Conservation (phyloP, 2,329 filamentous ascomycete genomes). For the Ceratocystis ficicola region DNA sequence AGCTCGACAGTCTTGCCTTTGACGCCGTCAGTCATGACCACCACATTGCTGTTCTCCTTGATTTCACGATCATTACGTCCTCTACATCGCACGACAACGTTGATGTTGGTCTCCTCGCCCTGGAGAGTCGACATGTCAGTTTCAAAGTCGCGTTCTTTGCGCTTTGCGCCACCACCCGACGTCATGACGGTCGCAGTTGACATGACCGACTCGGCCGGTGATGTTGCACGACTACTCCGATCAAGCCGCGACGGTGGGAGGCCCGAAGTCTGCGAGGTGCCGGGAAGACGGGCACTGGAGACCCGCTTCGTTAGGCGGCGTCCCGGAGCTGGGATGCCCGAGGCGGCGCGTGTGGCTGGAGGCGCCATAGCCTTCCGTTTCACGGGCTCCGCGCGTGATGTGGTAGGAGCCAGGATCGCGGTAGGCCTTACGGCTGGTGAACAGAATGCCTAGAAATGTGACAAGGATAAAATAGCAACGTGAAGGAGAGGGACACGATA, state of each 20-base stretch:
- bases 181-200: constrained; percentile 38
- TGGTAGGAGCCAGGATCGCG: constrained; percentile 19
- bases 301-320: constrained; percentile 20
- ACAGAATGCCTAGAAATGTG: not conserved
- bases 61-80: constrained; percentile 89
- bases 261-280: not conserved
- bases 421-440: constrained; percentile 14
- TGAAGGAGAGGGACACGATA: not conserved
- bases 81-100: constrained; percentile 88
- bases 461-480: not conserved
- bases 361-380: constrained; percentile 20
- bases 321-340: constrained; percentile 16
- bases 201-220: constrained; percentile 56
- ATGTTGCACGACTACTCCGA: constrained; percentile 37
- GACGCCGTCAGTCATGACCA: constrained; percentile 76
- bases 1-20: constrained; percentile 75
- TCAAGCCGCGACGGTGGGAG: not conserved
- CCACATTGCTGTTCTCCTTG: constrained; percentile 85
- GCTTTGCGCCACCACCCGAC: constrained; percentile 50
- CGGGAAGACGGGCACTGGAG: constrained; percentile 16
- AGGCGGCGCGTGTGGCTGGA: constrained; percentile 14
- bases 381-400: constrained; percentile 18
- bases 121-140: constrained; percentile 40
- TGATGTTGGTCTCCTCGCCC: constrained; percentile 86
- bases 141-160: constrained; percentile 79